Conservation (phyloP, 345 rosid species). For the Eucalyptus curtisii region DNA sequence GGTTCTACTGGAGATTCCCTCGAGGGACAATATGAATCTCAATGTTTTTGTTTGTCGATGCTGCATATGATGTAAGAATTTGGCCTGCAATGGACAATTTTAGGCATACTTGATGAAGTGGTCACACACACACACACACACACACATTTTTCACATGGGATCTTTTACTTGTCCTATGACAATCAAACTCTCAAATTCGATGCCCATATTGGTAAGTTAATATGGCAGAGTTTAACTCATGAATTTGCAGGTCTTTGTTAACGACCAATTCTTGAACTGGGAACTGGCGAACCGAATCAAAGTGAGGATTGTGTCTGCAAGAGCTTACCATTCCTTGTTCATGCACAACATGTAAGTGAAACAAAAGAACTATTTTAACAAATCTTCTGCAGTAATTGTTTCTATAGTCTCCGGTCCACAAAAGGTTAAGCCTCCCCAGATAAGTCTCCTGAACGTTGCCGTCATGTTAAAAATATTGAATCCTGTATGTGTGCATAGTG, state of each 20-base stretch:
- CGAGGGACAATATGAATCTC: not conserved
- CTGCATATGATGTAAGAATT: not conserved
- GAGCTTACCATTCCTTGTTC: conserved; percentile 96
- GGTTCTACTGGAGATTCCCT: not conserved
- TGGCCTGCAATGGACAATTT: not conserved
- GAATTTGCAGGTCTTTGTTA: conserved; percentile 62
- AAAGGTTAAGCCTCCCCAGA: conserved; percentile 1
- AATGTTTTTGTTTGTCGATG: not conserved
- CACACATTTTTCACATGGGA: not conserved
- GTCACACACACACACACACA: not conserved
- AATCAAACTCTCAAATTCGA: not conserved
- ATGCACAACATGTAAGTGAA: conserved; percentile 98
- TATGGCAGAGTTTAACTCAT: not conserved
- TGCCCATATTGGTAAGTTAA: not conserved
- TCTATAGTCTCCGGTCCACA: not conserved
- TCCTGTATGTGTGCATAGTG: not conserved
- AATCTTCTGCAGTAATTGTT: not conserved
- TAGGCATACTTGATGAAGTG: not conserved
- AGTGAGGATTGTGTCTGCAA: conserved; percentile 95
- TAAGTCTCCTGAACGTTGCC: conserved; percentile 25
- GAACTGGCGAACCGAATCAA: conserved; percentile 83
- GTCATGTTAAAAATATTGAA: not conserved
- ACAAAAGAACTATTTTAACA: not conserved
- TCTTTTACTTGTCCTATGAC: not conserved
- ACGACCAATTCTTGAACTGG: conserved; percentile 95